Base-by-base conservation (phyloP, 2,329 filamentous ascomycete genomes). In the Eutypa lata region DNA sequence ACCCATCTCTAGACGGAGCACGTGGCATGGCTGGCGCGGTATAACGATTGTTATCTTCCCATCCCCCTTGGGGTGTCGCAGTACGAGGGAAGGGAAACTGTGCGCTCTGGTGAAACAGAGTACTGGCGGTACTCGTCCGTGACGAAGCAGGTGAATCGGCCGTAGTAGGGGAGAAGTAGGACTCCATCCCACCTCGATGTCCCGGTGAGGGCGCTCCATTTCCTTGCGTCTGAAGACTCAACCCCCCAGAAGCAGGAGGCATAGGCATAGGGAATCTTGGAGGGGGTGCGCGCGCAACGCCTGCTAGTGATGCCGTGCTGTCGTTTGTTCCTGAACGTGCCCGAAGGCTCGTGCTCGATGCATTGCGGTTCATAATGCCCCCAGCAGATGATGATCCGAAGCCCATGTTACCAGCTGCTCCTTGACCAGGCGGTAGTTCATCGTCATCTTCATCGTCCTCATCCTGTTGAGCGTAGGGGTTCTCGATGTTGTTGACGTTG, bases 151-250 rank as follows among this genome's bases (percentile, higher is more conserved):
- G 89, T 0, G 89, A 91, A 51, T 97, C 92, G 33, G 80, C 82
- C 2, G 87, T 81, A 0, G 87, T 81, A 0, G 94, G 94, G 0
- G 93, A 97, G 71, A 99, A 99, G 72, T 97, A 97, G 3, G 92
- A 97, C 53, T 91, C 90, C 26, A 31, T 31, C n/a, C 78, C 82
- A 35, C 76, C 77, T 49, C 82, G 79, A 19, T 82, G 76, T 24
- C 78, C 76, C 1, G 90, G 88, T 14, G 88, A 90, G 70, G 48
- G 77, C 71, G 45, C 74, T 67, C 18, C 65, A 63, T 71, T 58
- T 45, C 42, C 42, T 57, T 79, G 75, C 1, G 82, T 86, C 63
- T 93, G 89, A 24, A 97, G 72, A 56, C 84, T 91, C 44, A 96
- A 79, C 40, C 82, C 71, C 2, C 70, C 68, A 2, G 81, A 76